A percentile compares a stretch with the other conserved stretches of the same genome.
These are phyloP conservation scores for Lipomyces orientalis DNA, from an alignment of 805 yeast species.

Conservation along the genomic window DNA sequence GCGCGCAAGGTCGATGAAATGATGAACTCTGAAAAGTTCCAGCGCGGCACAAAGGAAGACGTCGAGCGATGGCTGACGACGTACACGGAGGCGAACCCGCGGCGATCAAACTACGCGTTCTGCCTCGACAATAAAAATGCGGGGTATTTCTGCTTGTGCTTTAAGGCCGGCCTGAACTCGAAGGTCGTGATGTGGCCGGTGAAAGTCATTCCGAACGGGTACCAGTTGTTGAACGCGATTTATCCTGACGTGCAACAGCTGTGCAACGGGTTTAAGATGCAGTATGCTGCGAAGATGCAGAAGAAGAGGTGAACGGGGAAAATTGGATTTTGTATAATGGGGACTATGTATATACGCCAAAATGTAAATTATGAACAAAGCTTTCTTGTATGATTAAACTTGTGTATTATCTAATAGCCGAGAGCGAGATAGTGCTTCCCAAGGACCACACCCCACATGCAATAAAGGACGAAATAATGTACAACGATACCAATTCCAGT, in stretches of 20 bases:
- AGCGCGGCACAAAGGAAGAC: conserved; percentile 75
- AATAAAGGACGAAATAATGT: neutral
- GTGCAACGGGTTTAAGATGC: conserved; percentile 92
- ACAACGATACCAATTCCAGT: neutral
- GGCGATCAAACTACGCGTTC: conserved; percentile 87
- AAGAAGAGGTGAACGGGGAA: neutral
- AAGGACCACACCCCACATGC: neutral
- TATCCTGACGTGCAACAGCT: conserved; percentile 89
- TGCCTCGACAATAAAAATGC: conserved; percentile 89
- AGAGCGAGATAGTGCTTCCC: neutral
- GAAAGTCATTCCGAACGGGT: conserved; percentile 83
- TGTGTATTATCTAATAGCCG: neutral
- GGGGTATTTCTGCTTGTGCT: conserved; percentile 89
- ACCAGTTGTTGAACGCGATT: conserved; percentile 70
- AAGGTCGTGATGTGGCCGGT: conserved; percentile 84
- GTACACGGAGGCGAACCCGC: conserved; percentile 88
- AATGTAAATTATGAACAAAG: neutral
- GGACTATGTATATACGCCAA: neutral
- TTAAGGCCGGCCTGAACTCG: conserved; percentile 64
- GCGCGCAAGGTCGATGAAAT: conserved; percentile 83
- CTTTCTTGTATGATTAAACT: neutral
- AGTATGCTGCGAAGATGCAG: conserved; percentile 36
- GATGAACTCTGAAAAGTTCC: conserved; percentile 86
- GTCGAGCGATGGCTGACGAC: conserved; percentile 86
- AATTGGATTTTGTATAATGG: neutral